These are phyloP conservation scores for Ophiostoma himal-ulmi DNA, from an alignment of 2,329 filamentous ascomycete genomes.

Conservation along the genomic window DNA sequence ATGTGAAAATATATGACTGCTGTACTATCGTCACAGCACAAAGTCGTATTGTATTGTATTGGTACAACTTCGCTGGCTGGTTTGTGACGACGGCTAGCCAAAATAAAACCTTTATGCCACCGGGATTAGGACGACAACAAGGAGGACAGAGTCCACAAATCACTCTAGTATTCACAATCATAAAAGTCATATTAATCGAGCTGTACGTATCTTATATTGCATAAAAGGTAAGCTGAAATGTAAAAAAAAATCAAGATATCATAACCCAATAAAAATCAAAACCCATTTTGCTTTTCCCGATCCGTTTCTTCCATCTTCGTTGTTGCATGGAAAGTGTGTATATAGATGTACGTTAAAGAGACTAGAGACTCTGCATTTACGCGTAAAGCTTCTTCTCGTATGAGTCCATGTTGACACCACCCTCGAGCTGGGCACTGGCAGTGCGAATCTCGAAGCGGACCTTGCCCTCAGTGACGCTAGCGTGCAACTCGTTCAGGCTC, in stretches of 20 bases:
- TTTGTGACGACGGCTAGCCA: too few species aligned
- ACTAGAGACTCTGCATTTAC: constrained; percentile 36
- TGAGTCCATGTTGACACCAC: constrained; percentile 95
- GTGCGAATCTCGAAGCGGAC: constrained; percentile 93
- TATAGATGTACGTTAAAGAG: not conserved
- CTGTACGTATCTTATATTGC: not conserved
- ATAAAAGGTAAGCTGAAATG: not conserved
- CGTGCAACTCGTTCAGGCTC: constrained; percentile 71
- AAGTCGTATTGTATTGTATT: too few species aligned
- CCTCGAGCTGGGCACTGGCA: constrained; percentile 90
- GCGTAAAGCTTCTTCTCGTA: constrained; percentile 99
- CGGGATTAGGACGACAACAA: too few species aligned
- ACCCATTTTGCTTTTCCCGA: constrained; percentile 6
- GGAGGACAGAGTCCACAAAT: too few species aligned
- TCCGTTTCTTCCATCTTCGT: not conserved
- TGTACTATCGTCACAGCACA: too few species aligned
- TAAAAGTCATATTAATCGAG: not conserved
- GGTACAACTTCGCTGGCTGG: too few species aligned
- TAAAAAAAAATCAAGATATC: constrained; percentile 1
- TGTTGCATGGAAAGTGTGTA: not conserved
- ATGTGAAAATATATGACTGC: too few species aligned
- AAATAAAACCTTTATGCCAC: too few species aligned
- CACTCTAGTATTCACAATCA: too few species aligned
- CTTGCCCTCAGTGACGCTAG: constrained; percentile 64
- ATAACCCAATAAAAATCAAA: constrained; percentile 8